Evolutionary conservation across 805 yeast genomes (phyloP).

Genomic region (Hanseniaspora lindneri): DNA sequence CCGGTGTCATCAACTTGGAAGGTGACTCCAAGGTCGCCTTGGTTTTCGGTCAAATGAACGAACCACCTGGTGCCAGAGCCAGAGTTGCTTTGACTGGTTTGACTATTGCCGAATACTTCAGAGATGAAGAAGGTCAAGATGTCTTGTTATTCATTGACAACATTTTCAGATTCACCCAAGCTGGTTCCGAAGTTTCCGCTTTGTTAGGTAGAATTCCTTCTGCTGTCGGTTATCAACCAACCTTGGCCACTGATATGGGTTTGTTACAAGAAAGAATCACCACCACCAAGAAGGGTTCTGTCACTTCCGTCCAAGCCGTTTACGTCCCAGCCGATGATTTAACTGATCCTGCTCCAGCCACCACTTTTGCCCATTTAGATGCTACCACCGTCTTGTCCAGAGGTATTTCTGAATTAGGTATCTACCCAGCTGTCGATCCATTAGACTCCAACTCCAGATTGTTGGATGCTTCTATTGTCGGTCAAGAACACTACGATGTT

Average conservation of each 20-base stretch:
- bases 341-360: slow-evolving; percentile 99
- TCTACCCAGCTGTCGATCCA: slow-evolving; percentile 99
- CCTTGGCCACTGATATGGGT: slow-evolving; percentile 99
- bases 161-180: slow-evolving; percentile 99
- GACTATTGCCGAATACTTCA: slow-evolving; percentile 99
- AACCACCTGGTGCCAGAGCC: slow-evolving; percentile 99
- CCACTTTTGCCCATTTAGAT: slow-evolving; percentile 99
- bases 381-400: slow-evolving; percentile 99
- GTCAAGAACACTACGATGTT: slow-evolving; percentile 95
- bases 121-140: slow-evolving; percentile 99
- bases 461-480: slow-evolving; percentile 92
- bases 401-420: slow-evolving; percentile 99
- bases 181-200: slow-evolving; percentile 99
- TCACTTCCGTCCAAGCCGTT: slow-evolving; percentile 99
- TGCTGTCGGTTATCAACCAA: slow-evolving; percentile 99
- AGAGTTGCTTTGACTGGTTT: slow-evolving; percentile 99
- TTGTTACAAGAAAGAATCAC: slow-evolving; percentile 99
- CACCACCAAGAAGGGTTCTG: slow-evolving; percentile 99
- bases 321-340: slow-evolving; percentile 99
- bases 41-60: slow-evolving; percentile 99
- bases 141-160: slow-evolving; percentile 97
- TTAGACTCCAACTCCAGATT: slow-evolving; percentile 98
- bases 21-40: slow-evolving; percentile 99
- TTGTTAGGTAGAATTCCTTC: slow-evolving; percentile 99
- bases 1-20: slow-evolving; percentile 98